Evolutionary conservation across 345 rosid species (phyloP), one percentile per base, ranked within the genome.

Genomic region (Firmiana major): DNA sequence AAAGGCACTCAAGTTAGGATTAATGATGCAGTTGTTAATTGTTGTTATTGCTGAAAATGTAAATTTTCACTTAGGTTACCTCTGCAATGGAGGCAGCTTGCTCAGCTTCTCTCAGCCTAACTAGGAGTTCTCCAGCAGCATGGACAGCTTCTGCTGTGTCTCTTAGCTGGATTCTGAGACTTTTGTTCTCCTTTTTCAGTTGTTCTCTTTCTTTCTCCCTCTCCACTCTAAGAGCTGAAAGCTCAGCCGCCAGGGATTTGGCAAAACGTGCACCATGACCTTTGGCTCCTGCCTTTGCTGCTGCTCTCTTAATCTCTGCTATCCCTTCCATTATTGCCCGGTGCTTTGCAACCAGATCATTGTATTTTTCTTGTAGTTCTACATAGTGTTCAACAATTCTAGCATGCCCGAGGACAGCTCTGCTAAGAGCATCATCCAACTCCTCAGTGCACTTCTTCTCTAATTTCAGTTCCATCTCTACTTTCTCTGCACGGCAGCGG

Each of bases 141-240:
- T 93, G 99, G 77, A 93, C 99, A 57, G 98, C 99, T 82, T 96
- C 99, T 49, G 98, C 99, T 53, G 97, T 95, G 87, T 95, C 92
- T 63, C 97, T 84, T 26, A 93, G 87, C 85, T 96, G 99, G 82
- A 84, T 79, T 83, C 83, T 92, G 24, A 93, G 98, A 78, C 87
- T 91, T 78, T 83, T 79, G 78, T 96, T 96, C 81, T 93, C 99
- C 84, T 83, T 96, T 74, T 85, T 91, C 86, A 93, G 42, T 69
- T 84, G 71, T 66, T 93, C 90, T 34, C 88, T 91, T 79, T 96
- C 99, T 84, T 85, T 86, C 71, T 91, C 99, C 82, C 88, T 89
- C 78, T 92, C 93, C 78, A 92, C 88, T 84, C 98, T 77, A 19
- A 91, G 79, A 13, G 90, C 87, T 16, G 97, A 94, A 75, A 97